Base-by-base conservation (phyloP, 2,329 filamentous ascomycete genomes). In the Ophiocordyceps sinensis region DNA sequence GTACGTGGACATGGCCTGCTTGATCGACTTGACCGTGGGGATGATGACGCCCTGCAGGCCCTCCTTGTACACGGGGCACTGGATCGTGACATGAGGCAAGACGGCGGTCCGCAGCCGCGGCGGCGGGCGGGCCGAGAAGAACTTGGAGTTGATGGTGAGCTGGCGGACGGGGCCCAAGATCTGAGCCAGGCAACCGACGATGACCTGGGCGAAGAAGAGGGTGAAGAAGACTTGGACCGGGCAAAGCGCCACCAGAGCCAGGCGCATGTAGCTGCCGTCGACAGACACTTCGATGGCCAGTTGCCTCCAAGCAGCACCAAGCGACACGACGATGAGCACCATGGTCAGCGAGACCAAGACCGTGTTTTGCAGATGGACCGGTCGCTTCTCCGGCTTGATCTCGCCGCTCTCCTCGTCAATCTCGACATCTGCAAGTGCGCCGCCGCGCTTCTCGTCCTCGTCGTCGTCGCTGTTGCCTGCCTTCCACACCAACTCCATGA, bases 61-160 rank as follows among this genome's bases (percentile, higher is more conserved):
- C 58, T 93, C 85, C 59, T 89, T 91, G 66, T 91, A 93, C 0
- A 93, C 83, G 5, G 85, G 85, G 57, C 84, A 88, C 55, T 94
- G 85, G 35, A 93, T 82, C 3, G 84, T 89, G 47, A 85, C 70
- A 53, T 85, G 83, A 2, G 82, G 82, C 14, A 88, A 68, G 23
- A 66, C 55, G 7, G 62, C 53, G 1, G 61, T 64, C 43, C 73
- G 71, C 26, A 87, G 60, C 38, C 82, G 68, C 17, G 72, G 71
- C 2, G 80, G 77, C 9, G 79, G 70, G n/a, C 70, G 67, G 1
- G 82, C 85, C 0, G 85, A 89, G 63, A 82, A 91, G 65, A 80
- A 89, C 58, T 82, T 84, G 53, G 82, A 86, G 68, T 91, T 91
- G 51, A 71, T 64, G 28, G 70, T 74, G 57, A 89, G 69, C 55